Evolutionary conservation across 2,329 filamentous ascomycete species (phyloP).

Genomic region (Claviceps digitariae): DNA sequence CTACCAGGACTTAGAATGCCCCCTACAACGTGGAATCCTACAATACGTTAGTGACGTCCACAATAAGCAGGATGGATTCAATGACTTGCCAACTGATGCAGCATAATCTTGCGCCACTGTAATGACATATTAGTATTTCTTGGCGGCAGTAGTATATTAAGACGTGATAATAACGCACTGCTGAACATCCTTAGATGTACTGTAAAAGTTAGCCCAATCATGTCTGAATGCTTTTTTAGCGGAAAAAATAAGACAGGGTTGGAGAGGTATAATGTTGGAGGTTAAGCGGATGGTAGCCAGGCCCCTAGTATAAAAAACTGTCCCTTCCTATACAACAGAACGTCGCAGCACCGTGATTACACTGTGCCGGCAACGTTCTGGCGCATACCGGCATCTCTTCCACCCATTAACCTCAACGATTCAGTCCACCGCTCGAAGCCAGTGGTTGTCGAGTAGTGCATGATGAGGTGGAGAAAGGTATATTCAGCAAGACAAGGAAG

Average conservation of each 20-base stretch:
- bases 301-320: too few species aligned
- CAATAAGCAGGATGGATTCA: not conserved
- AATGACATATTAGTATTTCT: not conserved
- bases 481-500: not conserved
- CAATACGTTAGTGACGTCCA: not conserved
- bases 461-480: not conserved
- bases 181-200: not conserved
- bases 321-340: not conserved
- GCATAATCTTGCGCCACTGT: not conserved
- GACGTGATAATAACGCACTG: not conserved
- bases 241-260: not conserved
- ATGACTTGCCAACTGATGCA: not conserved
- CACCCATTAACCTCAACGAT: not conserved
- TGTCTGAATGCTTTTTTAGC: not conserved
- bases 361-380: not conserved
- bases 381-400: not conserved
- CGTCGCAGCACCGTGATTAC: too few species aligned
- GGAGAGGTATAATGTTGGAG: not conserved
- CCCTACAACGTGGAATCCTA: not conserved
- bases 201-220: not conserved
- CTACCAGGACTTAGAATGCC: not conserved
- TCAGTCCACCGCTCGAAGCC: not conserved
- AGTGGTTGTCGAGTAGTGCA: not conserved
- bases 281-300: not conserved
- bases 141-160: not conserved